Evolutionary conservation across 495 filamentous ascomycete species (phyloP).

Genomic region (Podospora sp.): DNA sequence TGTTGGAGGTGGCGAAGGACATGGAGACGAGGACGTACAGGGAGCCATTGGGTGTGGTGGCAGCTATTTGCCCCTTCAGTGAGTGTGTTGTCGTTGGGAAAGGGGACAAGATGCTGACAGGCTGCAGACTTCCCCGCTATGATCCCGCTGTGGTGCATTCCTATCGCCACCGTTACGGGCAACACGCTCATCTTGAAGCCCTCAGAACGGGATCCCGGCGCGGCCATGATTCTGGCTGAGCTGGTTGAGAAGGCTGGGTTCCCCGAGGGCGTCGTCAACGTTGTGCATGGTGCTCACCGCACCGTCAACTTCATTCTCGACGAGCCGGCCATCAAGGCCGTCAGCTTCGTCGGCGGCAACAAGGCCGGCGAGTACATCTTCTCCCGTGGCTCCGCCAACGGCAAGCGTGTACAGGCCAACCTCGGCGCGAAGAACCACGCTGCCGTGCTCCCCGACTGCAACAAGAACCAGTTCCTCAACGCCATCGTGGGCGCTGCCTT

Average conservation of each 20-base stretch:
- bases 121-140: conserved; percentile 94
- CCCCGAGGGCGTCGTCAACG: conserved; percentile 90
- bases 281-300: conserved; percentile 87
- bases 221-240: conserved; percentile 96
- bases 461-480: conserved; percentile 97
- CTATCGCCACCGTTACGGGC: conserved; percentile 89
- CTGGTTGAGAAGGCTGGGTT: conserved; percentile 90
- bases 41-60: conserved; percentile 92
- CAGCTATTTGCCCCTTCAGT: conserved; percentile 99
- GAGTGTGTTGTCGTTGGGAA: conserved; percentile 39
- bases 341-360: conserved; percentile 96
- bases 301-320: conserved; percentile 98
- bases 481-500: conserved; percentile 94
- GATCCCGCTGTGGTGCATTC: conserved; percentile 98
- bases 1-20: conserved; percentile 96
- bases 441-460: conserved; percentile 90
- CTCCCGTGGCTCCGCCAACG: conserved; percentile 86
- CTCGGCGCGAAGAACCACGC: conserved; percentile 99
- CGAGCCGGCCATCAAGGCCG: conserved; percentile 94
- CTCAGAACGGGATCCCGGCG: conserved; percentile 97
- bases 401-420: conserved; percentile 93
- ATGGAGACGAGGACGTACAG: conserved; percentile 96
- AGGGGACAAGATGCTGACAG: conserved; percentile 23
- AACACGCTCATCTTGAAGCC: conserved; percentile 96
- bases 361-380: conserved; percentile 98